Evolutionary conservation across 2,329 filamentous ascomycete species (phyloP), one percentile per base, ranked within the genome.

Genomic region (Nigrospora osmanthi): DNA sequence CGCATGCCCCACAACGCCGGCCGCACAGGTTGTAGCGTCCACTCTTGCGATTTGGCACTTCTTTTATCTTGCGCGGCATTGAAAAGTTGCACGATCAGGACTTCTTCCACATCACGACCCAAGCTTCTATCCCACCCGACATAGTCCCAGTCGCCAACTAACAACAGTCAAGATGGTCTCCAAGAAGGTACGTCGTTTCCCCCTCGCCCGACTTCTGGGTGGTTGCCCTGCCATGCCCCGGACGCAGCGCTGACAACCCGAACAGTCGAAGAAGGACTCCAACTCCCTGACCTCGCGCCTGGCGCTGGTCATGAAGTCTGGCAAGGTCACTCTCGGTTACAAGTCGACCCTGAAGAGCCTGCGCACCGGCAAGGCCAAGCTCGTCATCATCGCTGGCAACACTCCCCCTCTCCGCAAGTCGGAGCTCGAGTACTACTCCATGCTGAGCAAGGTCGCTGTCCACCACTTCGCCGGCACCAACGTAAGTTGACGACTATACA

Each of bases 391-490:
- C 55, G 78, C 85, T 60, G 89, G 87, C 75, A 97, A 98, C 81
- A 95, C 90, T 59, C 90, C 91, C 67, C 93, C 93, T 71, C 87
- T 98, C 63, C 85, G 91, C 72, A 98, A 97, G 85, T 88, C 82
- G 64, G 91, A 97, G 80, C 83, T 96, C 54, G 91, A 96, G 78
- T 42, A 88, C 77, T 89, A 90, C 78, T 81, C 81, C 69, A 93
- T 93, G 88, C 73, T 95, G 63, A 84, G 83, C 70, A 95, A 97
- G 84, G 88, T 85, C 62, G 83, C 86, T 56, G 91, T 97, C 64
- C 91, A 97, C 81, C 93, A 98, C 81, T 97, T 96, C 78, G 80
- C 80, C 60, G 93, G 93, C 65, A 95, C 94, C 85, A 97, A 97
- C 83, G 91, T 97, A 85, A 85, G 91, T 89, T 35, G 49, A 7